Base-by-base conservation (phyloP, 108 stramenopile genomes). In the Craspedostauros australis region DNA sequence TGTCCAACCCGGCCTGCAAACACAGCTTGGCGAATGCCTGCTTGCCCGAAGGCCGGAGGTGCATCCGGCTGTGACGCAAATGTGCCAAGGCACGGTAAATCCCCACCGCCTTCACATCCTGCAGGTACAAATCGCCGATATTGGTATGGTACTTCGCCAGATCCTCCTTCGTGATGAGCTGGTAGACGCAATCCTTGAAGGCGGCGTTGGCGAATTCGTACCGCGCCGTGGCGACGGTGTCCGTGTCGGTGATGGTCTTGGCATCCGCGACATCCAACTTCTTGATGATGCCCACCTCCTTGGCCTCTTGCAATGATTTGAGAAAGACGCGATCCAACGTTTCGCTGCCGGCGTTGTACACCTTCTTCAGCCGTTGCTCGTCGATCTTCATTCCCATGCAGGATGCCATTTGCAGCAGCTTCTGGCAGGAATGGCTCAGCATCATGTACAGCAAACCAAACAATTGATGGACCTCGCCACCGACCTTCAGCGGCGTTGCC, bases 351-450 rank as follows among this genome's bases (percentile, higher is more conserved):
- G n/a, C n/a, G n/a, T n/a, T n/a, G n/a, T n/a, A n/a, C n/a, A n/a
- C n/a, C n/a, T n/a, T n/a, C n/a, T n/a, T n/a, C n/a, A n/a, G n/a
- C n/a, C n/a, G n/a, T 8, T 25, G 46, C 11, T 29, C 4, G 29
- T 47, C 46, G 5, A 47, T 4, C 4, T 9, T 4, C 4, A 28
- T 47, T 24, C 46, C 46, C 46, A 47, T 47, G n/a, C 46, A 47
- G 4, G 46, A 5, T 5, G 46, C 46, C 21, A 28, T 47, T 5
- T 7, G 8, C 14, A 25, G 29, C 11, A 47, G 11, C n/a, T 19
- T 5, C 29, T 24, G 46, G n/a, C 21, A 23, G 9, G 26, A 11
- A 14, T 5, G 9, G 27, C 27, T 14, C 22, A 47, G n/a, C 46
- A 47, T 47, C n/a, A 29, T 25, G 29, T 29, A 23, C 22, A 23